Evolutionary conservation across 139 green algal species (phyloP).

Genomic region (Chloropicon primus): DNA sequence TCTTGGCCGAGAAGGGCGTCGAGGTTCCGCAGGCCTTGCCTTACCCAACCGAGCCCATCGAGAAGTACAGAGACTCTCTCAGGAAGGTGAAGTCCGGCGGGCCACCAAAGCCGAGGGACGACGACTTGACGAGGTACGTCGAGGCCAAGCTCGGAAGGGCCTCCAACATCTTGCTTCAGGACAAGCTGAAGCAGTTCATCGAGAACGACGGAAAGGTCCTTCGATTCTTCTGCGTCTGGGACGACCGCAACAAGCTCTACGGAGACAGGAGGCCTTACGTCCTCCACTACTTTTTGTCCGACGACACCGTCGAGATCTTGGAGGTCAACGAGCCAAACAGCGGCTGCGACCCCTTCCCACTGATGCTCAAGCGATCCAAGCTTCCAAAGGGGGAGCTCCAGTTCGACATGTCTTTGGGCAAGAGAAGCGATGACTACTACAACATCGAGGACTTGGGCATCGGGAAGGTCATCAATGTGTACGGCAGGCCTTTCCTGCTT

Average conservation of each 20-base stretch:
- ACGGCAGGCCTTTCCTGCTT: not conserved
- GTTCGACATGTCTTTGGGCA: not conserved
- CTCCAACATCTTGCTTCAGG: constrained; percentile 38
- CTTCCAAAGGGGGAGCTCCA: constrained; percentile 34
- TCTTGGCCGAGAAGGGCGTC: not conserved
- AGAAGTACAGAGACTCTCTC: constrained; percentile 2
- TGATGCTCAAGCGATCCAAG: constrained; percentile 60
- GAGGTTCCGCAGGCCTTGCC: not conserved
- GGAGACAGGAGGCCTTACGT: constrained; percentile 70
- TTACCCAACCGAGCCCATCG: constrained; percentile 9
- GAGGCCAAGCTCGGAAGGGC: constrained; percentile 64
- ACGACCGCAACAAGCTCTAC: constrained; percentile 60
- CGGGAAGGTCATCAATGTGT: not conserved
- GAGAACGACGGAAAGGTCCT: constrained; percentile 49
- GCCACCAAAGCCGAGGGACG: constrained; percentile 27
- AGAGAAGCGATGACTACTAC: not conserved
- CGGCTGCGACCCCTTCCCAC: constrained; percentile 65
- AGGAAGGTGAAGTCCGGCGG: constrained; percentile 18
- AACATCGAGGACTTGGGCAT: not conserved
- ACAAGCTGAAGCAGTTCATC: constrained; percentile 60
- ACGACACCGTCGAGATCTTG: constrained; percentile 83
- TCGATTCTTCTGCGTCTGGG: constrained; percentile 77
- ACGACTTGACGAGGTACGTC: constrained; percentile 48
- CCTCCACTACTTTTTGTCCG: constrained; percentile 84
- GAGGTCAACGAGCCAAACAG: constrained; percentile 69